Evolutionary conservation across 371 early-diverging fungal genomes (phyloP).

Genomic region (Mucor velutinosus): DNA sequence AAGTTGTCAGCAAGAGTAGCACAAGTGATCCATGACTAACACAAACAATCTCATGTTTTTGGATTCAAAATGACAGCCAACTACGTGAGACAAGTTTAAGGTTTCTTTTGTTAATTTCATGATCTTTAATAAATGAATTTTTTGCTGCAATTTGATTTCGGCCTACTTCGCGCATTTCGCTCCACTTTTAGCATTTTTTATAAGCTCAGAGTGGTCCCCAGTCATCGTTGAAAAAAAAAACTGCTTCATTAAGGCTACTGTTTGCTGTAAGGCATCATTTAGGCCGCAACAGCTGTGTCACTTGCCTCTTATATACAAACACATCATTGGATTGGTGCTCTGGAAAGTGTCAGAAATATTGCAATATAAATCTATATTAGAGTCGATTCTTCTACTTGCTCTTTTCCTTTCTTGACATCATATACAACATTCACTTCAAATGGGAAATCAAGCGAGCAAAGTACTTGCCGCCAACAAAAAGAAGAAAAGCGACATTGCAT

Average conservation of each 20-base stretch:
- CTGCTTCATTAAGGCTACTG: not conserved
- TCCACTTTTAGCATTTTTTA: not conserved
- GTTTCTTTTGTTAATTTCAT: not conserved
- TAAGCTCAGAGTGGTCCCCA: not conserved
- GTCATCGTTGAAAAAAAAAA: not conserved
- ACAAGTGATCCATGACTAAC: not conserved
- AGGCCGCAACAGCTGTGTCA: not conserved
- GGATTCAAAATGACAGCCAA: constrained; percentile 4
- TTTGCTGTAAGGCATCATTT: not conserved
- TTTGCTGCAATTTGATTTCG: not conserved
- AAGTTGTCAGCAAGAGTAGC: constrained; percentile 13
- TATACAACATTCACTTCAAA: constrained; percentile 1
- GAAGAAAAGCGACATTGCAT: constrained; percentile 8
- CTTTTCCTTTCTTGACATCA: not conserved
- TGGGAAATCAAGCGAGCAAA: constrained; percentile 50
- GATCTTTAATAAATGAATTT: not conserved
- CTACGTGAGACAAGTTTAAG: constrained; percentile 7
- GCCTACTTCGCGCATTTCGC: not conserved
- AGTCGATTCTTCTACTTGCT: not conserved
- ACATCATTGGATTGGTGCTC: constrained; percentile 6
- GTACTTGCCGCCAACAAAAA: constrained; percentile 19
- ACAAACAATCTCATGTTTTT: not conserved
- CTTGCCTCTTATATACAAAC: constrained; percentile 6
- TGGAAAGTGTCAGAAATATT: not conserved
- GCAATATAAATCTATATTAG: not conserved